Percentiles rank a stretch among this genome's conserved stretches.
phyloP scores from a whole-genome alignment of 306 rosid genomes.

The Pterocarpus macrocarpus region DNA sequence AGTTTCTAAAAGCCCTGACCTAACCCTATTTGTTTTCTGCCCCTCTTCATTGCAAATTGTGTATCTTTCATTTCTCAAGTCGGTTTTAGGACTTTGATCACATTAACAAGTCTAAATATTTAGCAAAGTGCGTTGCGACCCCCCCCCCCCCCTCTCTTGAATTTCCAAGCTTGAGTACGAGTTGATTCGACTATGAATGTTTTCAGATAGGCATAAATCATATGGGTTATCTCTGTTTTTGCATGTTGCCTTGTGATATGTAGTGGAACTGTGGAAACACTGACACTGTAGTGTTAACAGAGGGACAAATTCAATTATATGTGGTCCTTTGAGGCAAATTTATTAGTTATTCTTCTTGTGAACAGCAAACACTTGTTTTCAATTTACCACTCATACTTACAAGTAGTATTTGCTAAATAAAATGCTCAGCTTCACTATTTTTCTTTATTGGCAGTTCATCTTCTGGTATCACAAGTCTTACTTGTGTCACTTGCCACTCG shows the following conservation, averaged over 20 bases:
- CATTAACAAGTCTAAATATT: neutral
- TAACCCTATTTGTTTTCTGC: slow-evolving; percentile 4
- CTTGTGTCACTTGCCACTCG: slow-evolving; percentile 46
- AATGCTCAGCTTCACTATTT: slow-evolving; percentile 1
- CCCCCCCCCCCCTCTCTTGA: neutral
- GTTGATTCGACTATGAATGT: neutral
- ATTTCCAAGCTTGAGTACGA: neutral
- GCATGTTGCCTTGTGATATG: neutral
- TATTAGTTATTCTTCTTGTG: neutral
- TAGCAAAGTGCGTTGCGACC: neutral
- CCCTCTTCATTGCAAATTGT: neutral
- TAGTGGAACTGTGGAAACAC: neutral
- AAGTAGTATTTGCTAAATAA: neutral
- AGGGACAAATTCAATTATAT: neutral
- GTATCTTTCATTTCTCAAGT: neutral
- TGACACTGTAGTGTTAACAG: neutral
- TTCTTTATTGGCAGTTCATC: slow-evolving; percentile 55
- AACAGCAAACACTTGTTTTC: slow-evolving; percentile 8
- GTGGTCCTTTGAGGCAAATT: neutral
- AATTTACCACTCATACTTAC: neutral
- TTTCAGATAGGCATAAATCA: neutral
- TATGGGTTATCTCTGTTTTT: neutral
- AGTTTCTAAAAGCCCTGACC: neutral
- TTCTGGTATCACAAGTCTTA: slow-evolving; percentile 47
- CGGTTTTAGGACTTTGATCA: neutral